Evolutionary conservation across 805 yeast genomes (phyloP), one percentile per base, ranked within the genome.

Genomic region (Komagataella phaffii): DNA sequence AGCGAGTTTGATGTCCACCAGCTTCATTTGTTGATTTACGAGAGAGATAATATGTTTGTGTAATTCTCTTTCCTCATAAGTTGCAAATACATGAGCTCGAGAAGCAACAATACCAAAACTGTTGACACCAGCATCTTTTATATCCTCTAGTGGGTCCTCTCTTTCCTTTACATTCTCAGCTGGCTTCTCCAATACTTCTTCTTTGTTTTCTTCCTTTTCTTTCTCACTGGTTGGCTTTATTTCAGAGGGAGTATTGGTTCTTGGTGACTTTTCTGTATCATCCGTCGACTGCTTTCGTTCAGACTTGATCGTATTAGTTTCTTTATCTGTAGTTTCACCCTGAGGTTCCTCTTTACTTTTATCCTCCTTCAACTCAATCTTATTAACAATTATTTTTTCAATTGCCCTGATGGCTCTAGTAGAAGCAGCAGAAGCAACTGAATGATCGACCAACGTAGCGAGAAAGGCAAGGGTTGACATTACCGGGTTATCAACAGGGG

Each of bases 401-500:
- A 75, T 67, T 1, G 70, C 71, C 50, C 70, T 70, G 5, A 81
- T 73, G 0, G 88, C 89, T 49, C 81, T 70, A 30, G 61, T 67
- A 6, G 95, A 83, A 40, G 95, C 95, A 8, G 90, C 88, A 52
- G 81, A 80, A 0, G 91, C 96, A 19, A 85, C 85, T 45, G 83
- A 84, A 10, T 91, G 85, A 60, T 91, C 96, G 17, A 89, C 95
- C 49, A 90, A 68, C 44, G 88, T 82, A 0, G 90, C 81, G 66
- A 93, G 71, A 65, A 90, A 93, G 12, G 96, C 83, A 55, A 93
- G 76, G n/a, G 95, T 91, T 44, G 95, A 84, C 70, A 93, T 75
- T 3, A 93, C 89, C 2, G 99, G 99, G 65, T 93, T 93, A 58
- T 93, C 98, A 24, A 83, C 79, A 47, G 88, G 78, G 44, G 88